Evolutionary conservation across 768 basidiomycete genomes (phyloP).

Genomic region (Serendipita sp.): DNA sequence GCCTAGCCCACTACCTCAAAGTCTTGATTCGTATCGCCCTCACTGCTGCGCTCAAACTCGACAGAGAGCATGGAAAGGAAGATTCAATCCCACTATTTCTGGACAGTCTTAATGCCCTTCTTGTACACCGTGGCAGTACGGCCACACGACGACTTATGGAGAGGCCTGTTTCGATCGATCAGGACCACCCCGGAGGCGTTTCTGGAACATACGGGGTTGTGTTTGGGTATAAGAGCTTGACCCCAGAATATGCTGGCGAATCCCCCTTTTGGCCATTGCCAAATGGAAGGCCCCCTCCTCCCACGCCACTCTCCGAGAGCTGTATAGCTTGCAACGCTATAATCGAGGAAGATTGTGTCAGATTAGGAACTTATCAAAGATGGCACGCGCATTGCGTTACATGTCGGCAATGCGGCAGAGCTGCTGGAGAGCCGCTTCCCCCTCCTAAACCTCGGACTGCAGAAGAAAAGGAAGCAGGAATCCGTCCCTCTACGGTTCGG

Average conservation of each 20-base stretch:
- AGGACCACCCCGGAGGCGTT: slow-evolving; percentile 31
- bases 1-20: slow-evolving; percentile 98
- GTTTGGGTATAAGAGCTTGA: slow-evolving; percentile 84
- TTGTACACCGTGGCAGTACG: slow-evolving; percentile 71
- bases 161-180: neutral
- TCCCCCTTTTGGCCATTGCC: slow-evolving; percentile 42
- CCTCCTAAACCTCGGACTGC: slow-evolving; percentile 39
- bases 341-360: slow-evolving; percentile 93
- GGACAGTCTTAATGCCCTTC: slow-evolving; percentile 82
- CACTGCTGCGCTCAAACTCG: slow-evolving; percentile 88
- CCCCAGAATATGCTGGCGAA: slow-evolving; percentile 81
- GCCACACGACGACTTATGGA: slow-evolving; percentile 51
- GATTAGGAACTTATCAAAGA: slow-evolving; percentile 87
- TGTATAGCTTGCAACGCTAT: slow-evolving; percentile 80
- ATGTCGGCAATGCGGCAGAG: slow-evolving; percentile 64
- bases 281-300: slow-evolving; percentile 29
- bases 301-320: slow-evolving; percentile 61
- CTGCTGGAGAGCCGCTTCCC: slow-evolving; percentile 37
- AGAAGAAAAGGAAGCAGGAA: slow-evolving; percentile 30
- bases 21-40: slow-evolving; percentile 96
- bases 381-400: slow-evolving; percentile 96
- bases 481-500: slow-evolving; percentile 33
- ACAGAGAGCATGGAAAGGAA: slow-evolving; percentile 69
- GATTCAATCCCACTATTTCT: slow-evolving; percentile 82
- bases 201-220: slow-evolving; percentile 72